A percentile compares a stretch with the other conserved stretches of the same genome.
phyloP scores from a whole-genome alignment of 2,329 filamentous ascomycete genomes.

The Aureobasidium sp. region DNA sequence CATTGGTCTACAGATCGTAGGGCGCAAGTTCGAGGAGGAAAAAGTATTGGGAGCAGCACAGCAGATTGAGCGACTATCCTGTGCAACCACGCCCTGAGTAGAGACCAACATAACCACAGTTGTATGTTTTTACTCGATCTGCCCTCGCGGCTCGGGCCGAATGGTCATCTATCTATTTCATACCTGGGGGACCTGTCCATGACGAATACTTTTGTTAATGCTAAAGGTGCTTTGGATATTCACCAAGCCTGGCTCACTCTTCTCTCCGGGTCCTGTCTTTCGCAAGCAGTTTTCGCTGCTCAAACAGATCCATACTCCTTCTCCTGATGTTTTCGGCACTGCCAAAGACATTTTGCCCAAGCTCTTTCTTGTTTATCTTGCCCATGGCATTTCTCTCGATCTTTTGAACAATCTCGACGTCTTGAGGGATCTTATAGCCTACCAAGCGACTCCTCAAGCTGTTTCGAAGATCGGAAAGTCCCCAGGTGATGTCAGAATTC shows the following conservation, averaged over 20 bases:
- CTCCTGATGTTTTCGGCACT: not conserved
- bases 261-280: not conserved
- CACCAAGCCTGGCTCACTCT: too few species aligned
- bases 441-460: not conserved
- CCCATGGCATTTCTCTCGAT: conserved; percentile 96
- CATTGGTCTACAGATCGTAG: conserved; percentile 73
- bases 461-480: not conserved
- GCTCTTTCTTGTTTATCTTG: conserved; percentile 47
- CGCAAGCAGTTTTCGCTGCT: not conserved
- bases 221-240: too few species aligned
- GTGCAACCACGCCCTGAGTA: too few species aligned
- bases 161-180: too few species aligned
- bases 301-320: not conserved
- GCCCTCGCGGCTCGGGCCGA: too few species aligned
- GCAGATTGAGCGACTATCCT: conserved; percentile 52
- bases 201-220: too few species aligned
- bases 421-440: conserved; percentile 56
- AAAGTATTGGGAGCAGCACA: conserved; percentile 75
- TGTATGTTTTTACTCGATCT: too few species aligned
- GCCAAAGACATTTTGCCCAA: not conserved
- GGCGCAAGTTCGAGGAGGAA: conserved; percentile 70
- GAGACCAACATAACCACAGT: too few species aligned
- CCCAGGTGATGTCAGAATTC: conserved; percentile 26
- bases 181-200: too few species aligned
- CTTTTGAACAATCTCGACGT: conserved; percentile 66